Base-by-base conservation (phyloP, 306 rosid species). In the Prunus armeniaca region DNA sequence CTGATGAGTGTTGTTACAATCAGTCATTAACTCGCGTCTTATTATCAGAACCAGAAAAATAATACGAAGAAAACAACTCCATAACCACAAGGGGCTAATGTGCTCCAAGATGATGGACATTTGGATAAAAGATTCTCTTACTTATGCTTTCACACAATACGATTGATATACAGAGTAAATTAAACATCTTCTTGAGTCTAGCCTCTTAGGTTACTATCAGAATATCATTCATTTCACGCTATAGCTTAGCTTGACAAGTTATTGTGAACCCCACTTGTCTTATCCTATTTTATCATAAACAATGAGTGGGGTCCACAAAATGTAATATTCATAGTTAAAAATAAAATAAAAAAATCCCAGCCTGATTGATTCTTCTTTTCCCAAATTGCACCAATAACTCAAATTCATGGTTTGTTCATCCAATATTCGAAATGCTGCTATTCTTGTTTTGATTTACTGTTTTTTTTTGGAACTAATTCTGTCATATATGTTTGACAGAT, bases 141-240 rank as follows among this genome's bases (percentile, higher is more conserved):
- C 27, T 56, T 43, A 14, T 38, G 65, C 66, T 56, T 72, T 72
- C 76, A 56, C 76, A 71, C 65, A 38, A 30, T 38, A 72, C n/a
- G 24, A 38, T 22, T 41, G 43, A 60, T 9, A 56, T 56, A 3
- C 6, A 20, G 2, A 60, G 17, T 58, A 60, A 60, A 25, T 24
- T 27, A 27, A 30, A 62, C 67, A 28, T 62, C 28, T 62, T 62
- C 5, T 28, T 62, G 67, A 6, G 67, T 62, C n/a, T 28, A 22
- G 43, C 14, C 43, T 62, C 67, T 3, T 62, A 17, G 28, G 43
- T 62, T 27, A 62, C 67, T 7, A 15, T 62, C n/a, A 41, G 71
- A 30, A 76, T 47, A 20, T 58, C 49, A 43, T 28, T 77, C 81
- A 27, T 20, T 77, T 60, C 81, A 69, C 81, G 47, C 81, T 25